Evolutionary conservation across 192 early-diverging fungal species (phyloP), one percentile per base, ranked within the genome.

Genomic region (Coemansia sp.): DNA sequence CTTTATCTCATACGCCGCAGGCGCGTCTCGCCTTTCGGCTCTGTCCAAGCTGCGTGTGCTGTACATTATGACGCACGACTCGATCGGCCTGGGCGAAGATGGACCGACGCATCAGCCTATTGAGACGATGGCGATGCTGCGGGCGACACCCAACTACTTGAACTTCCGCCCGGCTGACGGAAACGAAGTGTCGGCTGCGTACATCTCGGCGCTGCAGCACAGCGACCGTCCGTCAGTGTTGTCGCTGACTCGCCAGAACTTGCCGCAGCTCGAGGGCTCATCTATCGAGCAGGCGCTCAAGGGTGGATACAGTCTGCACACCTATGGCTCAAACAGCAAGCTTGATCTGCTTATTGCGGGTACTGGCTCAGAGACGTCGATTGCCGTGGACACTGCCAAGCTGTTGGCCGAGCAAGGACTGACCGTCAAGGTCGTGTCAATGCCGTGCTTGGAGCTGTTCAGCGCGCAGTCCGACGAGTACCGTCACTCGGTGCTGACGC

Each of bases 41-140:
- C 83, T 99, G 53, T 89, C 92, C 57, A 85, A 90, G 31, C 88
- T 92, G 64, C 94, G 91, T 34, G 90, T 98, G 60, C 71, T 99
- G 62, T 98, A 97, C 84, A 89, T 99, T 68, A 95, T 96, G 91
- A 98, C 97, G 58, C 97, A 99, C 86, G 97, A 99, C 83, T 98
- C 95, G 38, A 95, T 99, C 61, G 97, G 95, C 67, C 87, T 94
- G 31, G 97, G 97, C 66, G 97, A 99, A 75, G 97, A 99, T 82
- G 97, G 97, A 5, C 97, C 95, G 28, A 99, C 97, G 53, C 97
- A 99, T 83, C 97, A 99, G 79, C 95, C 97, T 12, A 91, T 97
- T 44, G 97, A 99, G 78, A 97, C 95, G 10, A 69, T 97, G 59
- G 90, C 94, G 46, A 82, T 86, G 72, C 75, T 92, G 49, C 91